Evolutionary conservation across 306 rosid genomes (phyloP), one percentile per base, ranked within the genome.

Genomic region (Styphnolobium japonicum): DNA sequence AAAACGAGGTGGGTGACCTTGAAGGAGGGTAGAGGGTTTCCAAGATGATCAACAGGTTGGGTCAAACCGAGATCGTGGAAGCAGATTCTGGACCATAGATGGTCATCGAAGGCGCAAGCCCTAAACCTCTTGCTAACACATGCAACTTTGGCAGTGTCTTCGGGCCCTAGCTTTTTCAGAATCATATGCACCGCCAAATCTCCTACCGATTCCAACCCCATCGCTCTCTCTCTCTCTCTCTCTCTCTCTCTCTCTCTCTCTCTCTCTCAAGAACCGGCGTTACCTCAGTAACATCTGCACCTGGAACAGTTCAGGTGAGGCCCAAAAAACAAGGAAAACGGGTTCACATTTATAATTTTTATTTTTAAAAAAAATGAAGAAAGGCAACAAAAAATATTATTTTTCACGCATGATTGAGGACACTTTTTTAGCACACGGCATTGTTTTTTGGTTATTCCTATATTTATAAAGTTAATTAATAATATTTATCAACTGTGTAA

Each of bases 71-170:
- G 98, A 8, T 92, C 98, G 12, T 23, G 45, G 53, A 56, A 80
- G 83, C 95, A 95, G 73, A 88, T 57, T 29, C 65, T 85, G 85
- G 34, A 67, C 98, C 98, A 95, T 14, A 95, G 79, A 61, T 86
- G 4, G 1, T 95, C 96, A 1, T 86, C 96, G 31, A 94, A 95
- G 57, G 96, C 91, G 0, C 83, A 85, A 65, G 84, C 75, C 55
- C 84, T 55, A 9, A 92, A 81, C 53, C 82, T 83, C 49, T 86
- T 89, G 82, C 85, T 86, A 1, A 87, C 92, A 71, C 97, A 91
- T 2, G 90, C 85, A 12, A 88, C 82, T 31, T 78, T 80, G 1
- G 85, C 97, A 10, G 83, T 51, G 48, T 91, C 94, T 79, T 91
- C 80, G 16, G 97, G 86, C 12, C 51, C 78, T 1, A 95, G 76